These are phyloP conservation scores for Linum tenue DNA, from an alignment of 345 rosid species.

Conservation along the genomic window DNA sequence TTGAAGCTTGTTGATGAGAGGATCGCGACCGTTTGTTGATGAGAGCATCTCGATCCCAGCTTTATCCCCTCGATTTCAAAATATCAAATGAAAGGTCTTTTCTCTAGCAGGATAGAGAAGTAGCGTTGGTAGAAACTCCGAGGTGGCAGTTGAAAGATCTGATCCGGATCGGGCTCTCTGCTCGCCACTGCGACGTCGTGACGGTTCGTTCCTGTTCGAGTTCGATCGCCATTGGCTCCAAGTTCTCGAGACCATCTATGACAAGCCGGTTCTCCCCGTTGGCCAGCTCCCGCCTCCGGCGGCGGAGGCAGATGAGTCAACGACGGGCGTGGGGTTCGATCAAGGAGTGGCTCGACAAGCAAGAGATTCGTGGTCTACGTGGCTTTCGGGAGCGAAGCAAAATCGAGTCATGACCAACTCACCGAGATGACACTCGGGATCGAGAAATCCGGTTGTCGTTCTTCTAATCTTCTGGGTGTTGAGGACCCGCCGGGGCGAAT, in stretches of 20 bases:
- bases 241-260: background rate
- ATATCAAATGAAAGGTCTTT: no score
- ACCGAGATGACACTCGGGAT: slow-evolving; percentile 9
- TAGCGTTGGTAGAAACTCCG: no score
- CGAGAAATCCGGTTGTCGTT: slow-evolving; percentile 4
- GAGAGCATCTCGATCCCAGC: no score
- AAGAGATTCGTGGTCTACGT: slow-evolving; percentile 4
- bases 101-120: no score
- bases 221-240: slow-evolving; percentile 1
- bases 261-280: slow-evolving; percentile 5
- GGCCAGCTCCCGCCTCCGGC: no score
- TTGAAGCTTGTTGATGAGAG: no score
- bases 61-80: no score
- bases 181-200: background rate
- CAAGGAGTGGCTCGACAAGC: slow-evolving; percentile 5
- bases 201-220: no score
- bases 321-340: slow-evolving; percentile 2
- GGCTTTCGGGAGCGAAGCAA: slow-evolving; percentile 10
- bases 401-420: slow-evolving; percentile 4
- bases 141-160: no score
- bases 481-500: slow-evolving; percentile 1
- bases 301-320: background rate
- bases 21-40: no score
- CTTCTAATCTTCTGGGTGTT: slow-evolving; percentile 10
- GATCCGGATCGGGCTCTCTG: background rate